phyloP scores from a whole-genome alignment of 805 yeast species.

The Metschnikowia aberdeeniae region DNA sequence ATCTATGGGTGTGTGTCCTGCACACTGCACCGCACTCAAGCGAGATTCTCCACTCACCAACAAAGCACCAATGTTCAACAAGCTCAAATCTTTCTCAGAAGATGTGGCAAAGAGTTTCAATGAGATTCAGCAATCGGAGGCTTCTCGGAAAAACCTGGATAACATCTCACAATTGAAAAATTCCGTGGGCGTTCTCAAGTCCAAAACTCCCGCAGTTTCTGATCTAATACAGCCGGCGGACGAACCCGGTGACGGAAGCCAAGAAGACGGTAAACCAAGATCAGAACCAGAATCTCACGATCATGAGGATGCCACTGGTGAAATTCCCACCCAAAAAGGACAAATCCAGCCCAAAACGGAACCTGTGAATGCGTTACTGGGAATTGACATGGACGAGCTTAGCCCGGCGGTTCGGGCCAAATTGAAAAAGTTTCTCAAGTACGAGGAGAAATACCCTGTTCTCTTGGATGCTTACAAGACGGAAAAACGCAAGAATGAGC shows the following conservation, averaged over 20 bases:
- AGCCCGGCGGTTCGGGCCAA: conserved; percentile 58
- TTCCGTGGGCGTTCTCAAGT: conserved; percentile 31
- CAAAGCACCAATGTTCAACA: conserved; percentile 32
- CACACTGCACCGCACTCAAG: not conserved
- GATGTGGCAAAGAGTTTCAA: conserved; percentile 44
- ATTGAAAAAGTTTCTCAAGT: conserved; percentile 72
- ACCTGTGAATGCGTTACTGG: conserved; percentile 12
- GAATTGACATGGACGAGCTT: conserved; percentile 38
- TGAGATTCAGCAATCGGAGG: conserved; percentile 24
- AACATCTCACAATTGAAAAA: conserved; percentile 30
- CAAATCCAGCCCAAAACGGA: not conserved
- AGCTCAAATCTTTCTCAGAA: conserved; percentile 40
- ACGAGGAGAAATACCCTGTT: conserved; percentile 86
- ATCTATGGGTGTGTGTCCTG: not conserved
- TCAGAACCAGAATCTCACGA: not conserved
- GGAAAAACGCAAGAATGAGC: conserved; percentile 64
- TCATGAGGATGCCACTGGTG: not conserved
- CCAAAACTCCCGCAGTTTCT: conserved; percentile 45
- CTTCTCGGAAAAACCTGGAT: conserved; percentile 8
- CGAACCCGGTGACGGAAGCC: conserved; percentile 21
- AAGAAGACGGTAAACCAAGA: not conserved
- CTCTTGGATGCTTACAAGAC: conserved; percentile 78
- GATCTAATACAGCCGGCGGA: conserved; percentile 47
- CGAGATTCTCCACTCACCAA: not conserved
- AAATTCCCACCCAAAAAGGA: not conserved